Base-by-base conservation (phyloP, 2,329 filamentous ascomycete genomes). In the Dichotomopilus funicola region DNA sequence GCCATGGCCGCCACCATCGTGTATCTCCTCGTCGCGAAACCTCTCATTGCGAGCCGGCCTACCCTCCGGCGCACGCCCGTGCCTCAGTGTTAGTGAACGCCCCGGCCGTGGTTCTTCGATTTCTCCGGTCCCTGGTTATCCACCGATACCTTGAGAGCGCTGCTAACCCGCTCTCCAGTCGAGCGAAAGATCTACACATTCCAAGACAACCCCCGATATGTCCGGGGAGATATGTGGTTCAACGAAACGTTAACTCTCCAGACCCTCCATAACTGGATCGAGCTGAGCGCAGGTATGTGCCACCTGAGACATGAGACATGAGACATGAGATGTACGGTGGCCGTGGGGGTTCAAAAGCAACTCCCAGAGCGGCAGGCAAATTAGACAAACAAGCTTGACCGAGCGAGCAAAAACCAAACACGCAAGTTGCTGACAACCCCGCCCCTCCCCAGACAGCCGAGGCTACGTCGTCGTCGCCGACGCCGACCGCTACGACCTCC, bases 191-290 rank as follows among this genome's bases (percentile, higher is more conserved):
- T 59, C 5, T 71, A 70, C 58, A 70, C 63, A 0, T 72, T 70
- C 49, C 59, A 62, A 6, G 63, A 65, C 12, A 63, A 71, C 53
- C 55, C 67, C 12, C 59, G 61, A n/a, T 71, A 66, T 42, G 61
- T 70, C 19, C 59, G 62, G 52, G 68, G 65, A 31, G 65, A 70
- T 59, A 71, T 71, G 70, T 68, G 68, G 59, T 68, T 68, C 59
- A 62, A 64, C 53, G 64, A 67, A 37, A 58, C 65, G 10, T 62
- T 65, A 4, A 71, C 69, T 9, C 62, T 71, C 7, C 64, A 63
- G 34, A 67, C 65, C 1, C 62, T 72, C 8, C 69, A 72, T 37
- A 68, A 64, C 62, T 72, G 70, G 70, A 66, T 72, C 41, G 65
- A 65, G 12, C 53, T 72, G 37, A 71, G 69, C 48, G 64, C 55